A percentile compares a stretch with the other conserved stretches of the same genome.
Evolutionary conservation across 2,329 filamentous ascomycete genomes (phyloP).

Genomic region (Proliferodiscus dingleyae): DNA sequence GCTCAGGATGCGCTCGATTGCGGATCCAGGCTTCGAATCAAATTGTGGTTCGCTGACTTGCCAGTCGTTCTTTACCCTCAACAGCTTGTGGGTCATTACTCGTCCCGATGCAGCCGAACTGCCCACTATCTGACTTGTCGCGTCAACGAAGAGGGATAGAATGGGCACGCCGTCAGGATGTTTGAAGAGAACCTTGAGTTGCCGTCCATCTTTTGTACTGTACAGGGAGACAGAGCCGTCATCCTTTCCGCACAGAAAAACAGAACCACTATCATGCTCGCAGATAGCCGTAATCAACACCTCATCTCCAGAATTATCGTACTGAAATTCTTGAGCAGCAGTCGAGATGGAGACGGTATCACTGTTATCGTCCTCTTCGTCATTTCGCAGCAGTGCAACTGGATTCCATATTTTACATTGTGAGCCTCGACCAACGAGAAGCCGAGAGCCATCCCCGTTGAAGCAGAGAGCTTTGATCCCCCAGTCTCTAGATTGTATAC

Average conservation of each 20-base stretch:
- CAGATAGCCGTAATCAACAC: constrained; percentile 31
- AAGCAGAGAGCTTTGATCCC: constrained; percentile 25
- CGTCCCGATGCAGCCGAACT: no score
- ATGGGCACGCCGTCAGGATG: no score
- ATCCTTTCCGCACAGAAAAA: constrained; percentile 34
- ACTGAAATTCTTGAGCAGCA: constrained; percentile 17
- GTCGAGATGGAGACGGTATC: constrained; percentile 17
- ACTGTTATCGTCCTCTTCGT: constrained; percentile 27
- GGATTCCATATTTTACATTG: constrained; percentile 38
- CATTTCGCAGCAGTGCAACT: constrained; percentile 19
- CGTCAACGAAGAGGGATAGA: no score
- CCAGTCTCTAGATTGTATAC: constrained; percentile 19
- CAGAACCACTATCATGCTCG: constrained; percentile 22
- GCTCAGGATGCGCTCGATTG: no score
- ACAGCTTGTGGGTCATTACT: no score
- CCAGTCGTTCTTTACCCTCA: no score
- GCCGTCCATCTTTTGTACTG: no score
- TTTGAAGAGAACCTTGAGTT: no score
- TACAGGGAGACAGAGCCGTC: constrained; percentile 34
- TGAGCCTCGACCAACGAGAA: constrained; percentile 33
- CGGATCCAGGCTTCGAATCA: no score
- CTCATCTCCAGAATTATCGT: constrained; percentile 21
- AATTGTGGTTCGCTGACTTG: no score
- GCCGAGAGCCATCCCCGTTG: constrained; percentile 29
- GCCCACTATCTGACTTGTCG: no score